phyloP scores from a whole-genome alignment of 2,329 filamentous ascomycete species.

The Botrytis fragariae region DNA sequence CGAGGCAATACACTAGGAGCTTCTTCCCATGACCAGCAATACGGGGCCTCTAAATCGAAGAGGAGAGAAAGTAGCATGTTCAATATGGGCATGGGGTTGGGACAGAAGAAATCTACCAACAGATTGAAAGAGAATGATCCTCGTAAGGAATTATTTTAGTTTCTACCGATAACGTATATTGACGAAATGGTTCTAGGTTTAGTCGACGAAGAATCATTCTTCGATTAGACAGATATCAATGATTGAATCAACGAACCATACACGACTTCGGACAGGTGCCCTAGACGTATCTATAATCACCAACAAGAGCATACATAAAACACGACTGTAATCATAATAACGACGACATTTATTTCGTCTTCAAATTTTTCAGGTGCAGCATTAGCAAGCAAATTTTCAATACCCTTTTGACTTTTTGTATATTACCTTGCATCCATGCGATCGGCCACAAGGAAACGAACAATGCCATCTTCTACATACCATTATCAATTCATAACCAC shows the following conservation, averaged over 20 bases:
- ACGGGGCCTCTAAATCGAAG: conserved; percentile 41
- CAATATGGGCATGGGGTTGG: conserved; percentile 46
- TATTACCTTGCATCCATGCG: conserved; percentile 4
- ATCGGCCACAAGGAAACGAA: background rate
- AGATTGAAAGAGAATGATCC: conserved; percentile 33
- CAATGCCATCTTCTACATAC: background rate
- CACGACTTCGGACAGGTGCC: conserved; percentile 34
- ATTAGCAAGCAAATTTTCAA: background rate
- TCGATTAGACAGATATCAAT: conserved; percentile 30
- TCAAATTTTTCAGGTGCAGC: background rate
- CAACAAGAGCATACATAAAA: conserved; percentile 6
- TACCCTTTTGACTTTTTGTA: conserved; percentile 8
- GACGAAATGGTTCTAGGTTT: conserved; percentile 30
- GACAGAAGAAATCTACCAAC: conserved; percentile 34
- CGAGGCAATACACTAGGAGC: conserved; percentile 31
- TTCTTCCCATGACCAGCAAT: conserved; percentile 33
- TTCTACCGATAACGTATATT: background rate
- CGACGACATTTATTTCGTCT: background rate
- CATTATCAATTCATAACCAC: background rate
- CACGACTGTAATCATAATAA: conserved; percentile 21
- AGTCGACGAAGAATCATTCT: conserved; percentile 38
- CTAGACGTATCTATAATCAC: conserved; percentile 18
- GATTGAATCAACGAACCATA: conserved; percentile 17
- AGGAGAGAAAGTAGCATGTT: conserved; percentile 62
- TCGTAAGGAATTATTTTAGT: conserved; percentile 28